Conservation (phyloP, 148 eudicot species). For the Limonium bicolor region DNA sequence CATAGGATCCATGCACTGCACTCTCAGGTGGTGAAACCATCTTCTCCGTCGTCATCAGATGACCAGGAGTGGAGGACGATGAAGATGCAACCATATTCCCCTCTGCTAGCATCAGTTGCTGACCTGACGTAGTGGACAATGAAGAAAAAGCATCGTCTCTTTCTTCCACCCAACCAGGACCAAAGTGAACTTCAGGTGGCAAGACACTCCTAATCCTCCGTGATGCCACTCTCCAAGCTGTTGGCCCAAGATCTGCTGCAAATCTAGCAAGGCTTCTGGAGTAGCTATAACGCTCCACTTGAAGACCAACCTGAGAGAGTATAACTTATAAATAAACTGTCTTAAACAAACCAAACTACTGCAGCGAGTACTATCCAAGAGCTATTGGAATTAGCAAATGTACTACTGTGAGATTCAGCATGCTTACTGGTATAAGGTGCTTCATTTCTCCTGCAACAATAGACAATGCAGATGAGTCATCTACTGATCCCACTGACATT, state of each 20-base stretch:
- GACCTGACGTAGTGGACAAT: no score
- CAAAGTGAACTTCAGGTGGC: conserved; percentile 54
- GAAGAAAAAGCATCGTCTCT: conserved; percentile 15
- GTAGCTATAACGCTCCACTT: conserved; percentile 58
- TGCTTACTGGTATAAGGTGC: conserved; percentile 73
- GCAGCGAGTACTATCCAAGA: background rate
- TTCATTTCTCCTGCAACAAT: conserved; percentile 69
- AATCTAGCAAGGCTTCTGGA: conserved; percentile 80
- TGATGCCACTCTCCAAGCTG: conserved; percentile 79
- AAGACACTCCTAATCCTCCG: conserved; percentile 54
- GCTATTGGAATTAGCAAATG: background rate
- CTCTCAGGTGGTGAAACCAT: no score
- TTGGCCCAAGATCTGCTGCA: conserved; percentile 75
- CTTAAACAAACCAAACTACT: background rate
- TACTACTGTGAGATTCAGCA: background rate
- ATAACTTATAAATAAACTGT: background rate
- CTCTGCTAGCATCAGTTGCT: conserved; percentile 10
- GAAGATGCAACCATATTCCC: conserved; percentile 17
- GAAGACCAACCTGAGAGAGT: conserved; percentile 45
- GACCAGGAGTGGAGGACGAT: conserved; percentile 10
- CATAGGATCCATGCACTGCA: no score
- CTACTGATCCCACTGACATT: conserved; percentile 24
- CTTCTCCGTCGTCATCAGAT: no score
- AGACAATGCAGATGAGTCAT: conserved; percentile 26
- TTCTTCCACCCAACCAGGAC: conserved; percentile 95